Evolutionary conservation across 2,329 filamentous ascomycete genomes (phyloP).

Genomic region (Myotisia sp.): DNA sequence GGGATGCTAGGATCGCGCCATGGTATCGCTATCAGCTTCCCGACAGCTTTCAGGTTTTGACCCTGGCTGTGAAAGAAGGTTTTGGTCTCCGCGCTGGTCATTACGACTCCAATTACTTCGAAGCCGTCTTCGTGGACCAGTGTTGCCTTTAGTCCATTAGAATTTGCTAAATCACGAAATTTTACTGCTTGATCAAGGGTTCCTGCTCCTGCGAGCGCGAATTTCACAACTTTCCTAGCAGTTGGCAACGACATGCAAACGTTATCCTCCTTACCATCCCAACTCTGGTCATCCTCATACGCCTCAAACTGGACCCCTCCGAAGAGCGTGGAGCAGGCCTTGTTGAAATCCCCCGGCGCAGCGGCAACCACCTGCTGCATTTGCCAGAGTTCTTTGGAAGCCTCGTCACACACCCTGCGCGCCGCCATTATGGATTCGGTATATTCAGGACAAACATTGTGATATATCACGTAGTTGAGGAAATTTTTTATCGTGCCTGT

Average conservation of each 20-base stretch:
- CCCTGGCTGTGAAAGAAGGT: conserved; percentile 35
- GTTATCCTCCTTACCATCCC: conserved; percentile 21
- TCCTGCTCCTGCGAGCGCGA: conserved; percentile 37
- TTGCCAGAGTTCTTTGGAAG: conserved; percentile 51
- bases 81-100: conserved; percentile 31
- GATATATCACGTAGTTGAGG: conserved; percentile 69
- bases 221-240: conserved; percentile 37
- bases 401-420: conserved; percentile 50
- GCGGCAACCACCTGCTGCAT: conserved; percentile 37
- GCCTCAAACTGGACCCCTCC: conserved; percentile 37
- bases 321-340: conserved; percentile 56
- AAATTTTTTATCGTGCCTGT: conserved; percentile 68
- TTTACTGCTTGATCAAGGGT: conserved; percentile 23
- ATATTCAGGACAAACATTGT: conserved; percentile 78
- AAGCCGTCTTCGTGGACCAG: conserved; percentile 42
- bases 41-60: conserved; percentile 36
- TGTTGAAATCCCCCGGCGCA: conserved; percentile 69
- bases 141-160: conserved; percentile 27
- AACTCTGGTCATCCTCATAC: conserved; percentile 29
- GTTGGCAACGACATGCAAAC: conserved; percentile 31
- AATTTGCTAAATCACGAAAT: conserved; percentile 25
- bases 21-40: conserved; percentile 38
- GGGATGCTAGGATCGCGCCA: conserved; percentile 34
- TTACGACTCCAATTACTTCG: conserved; percentile 43
- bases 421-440: conserved; percentile 52